phyloP scores from a whole-genome alignment of 148 eudicot genomes.

The Rhododendron simsii region DNA sequence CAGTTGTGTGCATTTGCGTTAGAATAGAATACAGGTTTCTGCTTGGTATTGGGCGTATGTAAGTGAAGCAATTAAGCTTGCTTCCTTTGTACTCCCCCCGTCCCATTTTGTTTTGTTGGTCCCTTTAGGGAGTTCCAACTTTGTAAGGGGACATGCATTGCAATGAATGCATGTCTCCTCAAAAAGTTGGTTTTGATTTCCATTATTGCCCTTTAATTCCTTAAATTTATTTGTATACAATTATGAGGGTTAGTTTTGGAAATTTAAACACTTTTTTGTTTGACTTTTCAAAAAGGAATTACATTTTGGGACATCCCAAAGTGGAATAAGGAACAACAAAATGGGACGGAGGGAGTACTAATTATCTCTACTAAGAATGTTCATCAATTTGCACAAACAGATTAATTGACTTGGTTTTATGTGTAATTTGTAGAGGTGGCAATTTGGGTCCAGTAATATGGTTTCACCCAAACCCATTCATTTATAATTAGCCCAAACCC shows the following conservation, averaged over 20 bases:
- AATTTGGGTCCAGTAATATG: too few relatives aligned
- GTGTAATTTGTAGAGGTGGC: too few relatives aligned
- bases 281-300: background rate
- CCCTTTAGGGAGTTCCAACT: background rate
- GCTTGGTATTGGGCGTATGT: background rate
- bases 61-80: background rate
- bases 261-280: background rate
- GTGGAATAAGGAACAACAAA: background rate
- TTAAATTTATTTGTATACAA: too few relatives aligned
- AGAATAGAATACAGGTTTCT: background rate
- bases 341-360: background rate
- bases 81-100: background rate
- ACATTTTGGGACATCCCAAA: background rate
- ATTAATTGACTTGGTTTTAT: background rate
- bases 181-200: background rate
- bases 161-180: background rate
- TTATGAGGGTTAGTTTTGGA: background rate
- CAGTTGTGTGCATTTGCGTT: background rate
- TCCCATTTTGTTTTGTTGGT: background rate
- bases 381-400: background rate
- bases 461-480: too few relatives aligned
- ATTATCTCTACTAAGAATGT: background rate
- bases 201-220: too few relatives aligned
- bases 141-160: background rate
- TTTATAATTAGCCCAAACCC: too few relatives aligned